These are phyloP conservation scores for Rhodamnia argentea DNA, from an alignment of 345 rosid species.

Conservation along the genomic window DNA sequence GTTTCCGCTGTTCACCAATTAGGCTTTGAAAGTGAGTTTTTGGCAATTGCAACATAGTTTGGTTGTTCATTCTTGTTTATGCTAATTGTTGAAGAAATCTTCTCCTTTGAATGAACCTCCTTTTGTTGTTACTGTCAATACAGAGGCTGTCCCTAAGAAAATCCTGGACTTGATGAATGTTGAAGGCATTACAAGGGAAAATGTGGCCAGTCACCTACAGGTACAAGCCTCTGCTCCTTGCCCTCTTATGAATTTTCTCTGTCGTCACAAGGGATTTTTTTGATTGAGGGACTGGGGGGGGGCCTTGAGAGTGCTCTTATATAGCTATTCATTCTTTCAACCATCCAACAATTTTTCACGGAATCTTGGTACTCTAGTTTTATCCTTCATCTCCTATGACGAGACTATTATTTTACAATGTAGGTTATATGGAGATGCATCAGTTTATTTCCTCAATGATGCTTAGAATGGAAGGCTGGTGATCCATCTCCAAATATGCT, in stretches of 20 bases:
- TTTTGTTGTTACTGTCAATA: constrained; percentile 2
- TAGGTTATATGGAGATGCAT: background rate
- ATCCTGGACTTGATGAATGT: constrained; percentile 91
- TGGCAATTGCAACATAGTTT: background rate
- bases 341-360: background rate
- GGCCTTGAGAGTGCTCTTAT: background rate
- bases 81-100: background rate
- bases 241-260: background rate
- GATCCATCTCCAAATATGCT: background rate
- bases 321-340: background rate
- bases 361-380: background rate
- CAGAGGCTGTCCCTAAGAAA: constrained; percentile 98
- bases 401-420: background rate
- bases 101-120: background rate
- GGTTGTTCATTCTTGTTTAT: background rate
- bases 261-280: background rate
- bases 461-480: background rate
- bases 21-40: constrained; percentile 69
- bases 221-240: constrained; percentile 8
- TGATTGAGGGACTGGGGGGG: background rate
- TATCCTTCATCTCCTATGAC: background rate
- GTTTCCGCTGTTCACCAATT: constrained; percentile 62
- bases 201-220: constrained; percentile 98
- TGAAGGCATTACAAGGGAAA: constrained; percentile 81
- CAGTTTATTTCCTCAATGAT: background rate